Evolutionary conservation across 306 rosid genomes (phyloP).

Genomic region (Citrullus colocynthis): DNA sequence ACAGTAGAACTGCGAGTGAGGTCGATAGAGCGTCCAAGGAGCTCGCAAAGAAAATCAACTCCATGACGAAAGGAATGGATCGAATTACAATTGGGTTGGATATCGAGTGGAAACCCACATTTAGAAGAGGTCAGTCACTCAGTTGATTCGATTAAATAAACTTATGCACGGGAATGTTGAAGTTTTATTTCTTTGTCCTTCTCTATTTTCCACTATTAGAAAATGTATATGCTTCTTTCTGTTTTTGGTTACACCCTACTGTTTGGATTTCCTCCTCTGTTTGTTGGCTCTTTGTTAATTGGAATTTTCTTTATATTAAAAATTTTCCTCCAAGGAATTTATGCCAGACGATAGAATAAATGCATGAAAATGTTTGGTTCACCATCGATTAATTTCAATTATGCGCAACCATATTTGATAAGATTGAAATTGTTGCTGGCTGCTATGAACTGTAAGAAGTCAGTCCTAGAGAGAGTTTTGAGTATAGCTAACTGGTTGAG

Average conservation of each 20-base stretch:
- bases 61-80: conserved; percentile 23
- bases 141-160: neutral
- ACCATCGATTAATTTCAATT: too few species aligned
- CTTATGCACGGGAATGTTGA: neutral
- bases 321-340: neutral
- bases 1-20: conserved; percentile 44
- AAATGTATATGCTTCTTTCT: neutral
- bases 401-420: neutral
- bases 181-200: neutral
- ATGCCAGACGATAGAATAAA: neutral
- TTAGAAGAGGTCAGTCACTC: conserved; percentile 38
- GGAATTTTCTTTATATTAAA: neutral
- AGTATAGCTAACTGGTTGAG: too few species aligned
- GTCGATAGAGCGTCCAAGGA: conserved; percentile 44
- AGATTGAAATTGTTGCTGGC: neutral
- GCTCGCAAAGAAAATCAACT: conserved; percentile 18
- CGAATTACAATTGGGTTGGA: conserved; percentile 50
- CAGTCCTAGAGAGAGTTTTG: neutral
- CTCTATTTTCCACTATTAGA: neutral
- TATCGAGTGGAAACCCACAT: conserved; percentile 78
- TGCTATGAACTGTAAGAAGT: neutral
- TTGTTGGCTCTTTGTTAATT: neutral
- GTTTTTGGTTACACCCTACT: neutral
- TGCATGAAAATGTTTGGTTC: neutral
- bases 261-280: neutral